phyloP scores from a whole-genome alignment of 306 rosid genomes.

The Vicia faba region DNA sequence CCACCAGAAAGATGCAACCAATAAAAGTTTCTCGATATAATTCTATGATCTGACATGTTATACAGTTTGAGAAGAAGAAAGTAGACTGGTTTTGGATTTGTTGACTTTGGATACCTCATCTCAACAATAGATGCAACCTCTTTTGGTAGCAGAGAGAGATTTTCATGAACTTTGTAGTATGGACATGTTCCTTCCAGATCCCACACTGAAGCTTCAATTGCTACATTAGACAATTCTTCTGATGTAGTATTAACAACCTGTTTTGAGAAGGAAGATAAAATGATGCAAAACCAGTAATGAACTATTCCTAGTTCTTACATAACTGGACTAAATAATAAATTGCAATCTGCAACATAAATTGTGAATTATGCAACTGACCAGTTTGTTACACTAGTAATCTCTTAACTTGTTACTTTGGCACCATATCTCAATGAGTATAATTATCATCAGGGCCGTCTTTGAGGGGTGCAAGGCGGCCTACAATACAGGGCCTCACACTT shows the following conservation, averaged over 20 bases:
- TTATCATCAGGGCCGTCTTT: too few relatives aligned
- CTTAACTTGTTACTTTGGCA: constrained; percentile 22
- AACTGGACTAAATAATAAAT: constrained; percentile 19
- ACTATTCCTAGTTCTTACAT: constrained; percentile 16
- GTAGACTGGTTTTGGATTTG: constrained; percentile 73
- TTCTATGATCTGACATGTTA: constrained; percentile 52
- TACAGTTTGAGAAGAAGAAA: constrained; percentile 96
- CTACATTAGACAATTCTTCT: constrained; percentile 60
- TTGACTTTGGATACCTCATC: constrained; percentile 81
- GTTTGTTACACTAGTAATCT: constrained; percentile 1
- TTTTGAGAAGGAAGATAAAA: constrained; percentile 42
- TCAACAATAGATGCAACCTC: constrained; percentile 59
- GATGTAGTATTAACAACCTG: constrained; percentile 92
- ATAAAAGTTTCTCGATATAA: constrained; percentile 84
- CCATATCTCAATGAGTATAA: constrained; percentile 24
- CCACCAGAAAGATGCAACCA: constrained; percentile 86
- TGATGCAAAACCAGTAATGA: constrained; percentile 28
- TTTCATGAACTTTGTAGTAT: constrained; percentile 59
- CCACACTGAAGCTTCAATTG: constrained; percentile 89
- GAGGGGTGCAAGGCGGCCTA: too few relatives aligned
- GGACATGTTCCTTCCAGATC: constrained; percentile 87
- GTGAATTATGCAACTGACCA: constrained; percentile 21
- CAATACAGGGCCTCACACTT: too few relatives aligned
- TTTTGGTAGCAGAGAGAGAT: constrained; percentile 64
- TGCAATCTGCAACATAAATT: constrained; percentile 6